Evolutionary conservation across 345 rosid species (phyloP), one percentile per base, ranked within the genome.

Genomic region (Orychophragmus violaceus): DNA sequence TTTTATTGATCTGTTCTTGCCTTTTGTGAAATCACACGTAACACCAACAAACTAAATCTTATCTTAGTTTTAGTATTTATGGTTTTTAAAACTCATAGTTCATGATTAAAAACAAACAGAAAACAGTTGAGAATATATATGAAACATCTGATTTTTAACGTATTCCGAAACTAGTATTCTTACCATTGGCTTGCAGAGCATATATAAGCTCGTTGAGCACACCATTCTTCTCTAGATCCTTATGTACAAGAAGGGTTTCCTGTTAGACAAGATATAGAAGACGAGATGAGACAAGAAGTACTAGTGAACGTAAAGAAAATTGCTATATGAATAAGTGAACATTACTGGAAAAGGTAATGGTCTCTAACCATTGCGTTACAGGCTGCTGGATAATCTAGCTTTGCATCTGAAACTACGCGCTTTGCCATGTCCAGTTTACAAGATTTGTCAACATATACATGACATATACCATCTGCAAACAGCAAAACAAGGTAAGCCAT

Each of bases 241-340:
- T 76, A 72, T 95, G 97, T 44, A 95, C 80, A 71, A 95, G 97
- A 76, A 95, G 91, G 28, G 99, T 95, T 82, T 95, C 99, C 99
- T 95, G 74, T 59, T 19, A 45, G 58, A 67, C 11, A 9, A 72
- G 29, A 66, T 56, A 12, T 7, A 59, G 18, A 72, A 36, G 54
- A 41, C 18, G 46, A 49, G 12, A 55, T 57, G 66, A 76, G 56
- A 70, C 28, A n/a, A n/a, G n/a, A 72, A 30, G 39, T 53, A 24
- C 18, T 8, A 27, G 50, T 10, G 14, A 50, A 17, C 33, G 41
- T 5, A 21, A 61, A 33, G 11, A n/a, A 28, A 59, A 69, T 60
- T 36, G 21, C 35, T 49, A 29, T 9, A 14, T 8, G 42, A 5
- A 18, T 27, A n/a, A n/a, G 62, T 73, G 46, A 64, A 58, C 39